Evolutionary conservation across 1,284 basidiomycete species (phyloP).

Genomic region (Boletus holoroseus): DNA sequence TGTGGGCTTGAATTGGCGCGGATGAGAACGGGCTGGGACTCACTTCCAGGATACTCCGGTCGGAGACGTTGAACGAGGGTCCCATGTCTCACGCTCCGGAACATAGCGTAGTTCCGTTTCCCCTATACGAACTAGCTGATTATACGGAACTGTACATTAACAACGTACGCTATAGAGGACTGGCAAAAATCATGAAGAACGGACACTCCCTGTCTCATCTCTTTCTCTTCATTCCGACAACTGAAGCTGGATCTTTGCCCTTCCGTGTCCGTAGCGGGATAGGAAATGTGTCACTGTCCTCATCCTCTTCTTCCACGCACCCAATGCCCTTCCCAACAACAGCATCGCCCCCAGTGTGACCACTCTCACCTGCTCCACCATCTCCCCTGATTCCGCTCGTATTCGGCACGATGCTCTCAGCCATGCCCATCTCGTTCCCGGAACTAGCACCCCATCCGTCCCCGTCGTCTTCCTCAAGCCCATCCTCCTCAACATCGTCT

Average conservation of each 20-base stretch:
- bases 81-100: conserved; percentile 29
- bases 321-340: conserved; percentile 12
- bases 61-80: neutral
- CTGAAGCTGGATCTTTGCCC: conserved; percentile 45
- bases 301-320: conserved; percentile 41
- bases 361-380: conserved; percentile 25
- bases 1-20: conserved; percentile 14
- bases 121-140: conserved; percentile 12
- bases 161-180: conserved; percentile 14
- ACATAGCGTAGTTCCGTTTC: conserved; percentile 7
- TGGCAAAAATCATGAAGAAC: conserved; percentile 2
- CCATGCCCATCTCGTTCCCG: conserved; percentile 43
- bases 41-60: conserved; percentile 4
- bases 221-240: conserved; percentile 56
- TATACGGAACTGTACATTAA: conserved; percentile 22
- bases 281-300: conserved; percentile 60
- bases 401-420: conserved; percentile 49
- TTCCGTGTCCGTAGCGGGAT: conserved; percentile 58
- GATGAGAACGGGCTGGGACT: conserved; percentile 23
- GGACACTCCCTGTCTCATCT: conserved; percentile 36
- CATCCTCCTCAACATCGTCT: conserved; percentile 38
- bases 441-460: conserved; percentile 43
- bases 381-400: conserved; percentile 54
- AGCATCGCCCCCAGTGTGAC: neutral
- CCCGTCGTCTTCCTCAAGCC: conserved; percentile 40